Evolutionary conservation across 768 basidiomycete species (phyloP), one percentile per base, ranked within the genome.

Genomic region (Exidia glandulosa): DNA sequence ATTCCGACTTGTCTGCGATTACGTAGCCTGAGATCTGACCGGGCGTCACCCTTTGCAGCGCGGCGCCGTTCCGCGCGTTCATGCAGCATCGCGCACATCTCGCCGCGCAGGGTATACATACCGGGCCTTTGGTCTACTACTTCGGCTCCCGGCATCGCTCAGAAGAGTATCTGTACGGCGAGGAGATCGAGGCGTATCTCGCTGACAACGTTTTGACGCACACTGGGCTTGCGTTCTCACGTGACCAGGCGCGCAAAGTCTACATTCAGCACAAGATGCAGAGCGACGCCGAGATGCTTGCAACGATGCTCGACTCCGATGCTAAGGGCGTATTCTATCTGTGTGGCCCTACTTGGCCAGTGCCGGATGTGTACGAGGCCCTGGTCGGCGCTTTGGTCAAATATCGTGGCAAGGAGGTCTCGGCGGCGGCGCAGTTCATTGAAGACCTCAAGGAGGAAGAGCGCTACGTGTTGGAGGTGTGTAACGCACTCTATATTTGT

Each of bases 241-340:
- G 96, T 62, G 96, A 99, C 69, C 85, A 87, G 0, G 83, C 83
- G 56, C 84, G 85, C 71, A 99, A 99, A 74, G 88, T 95, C 25
- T 99, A 99, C 73, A 99, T 99, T 67, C 96, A 99, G 72, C 90
- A 98, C 78, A 94, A 90, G 80, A 98, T 98, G 94, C 77, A 84
- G 41, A 86, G 95, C 68, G 93, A 99, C 71, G 88, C 88, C 19
- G 80, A 83, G 66, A 76, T 78, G 32, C 80, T 99, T 29, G 86
- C 85, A 50, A 74, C 80, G 63, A 85, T 90, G 82, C 74, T 98
- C 59, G 76, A 85, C 66, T 58, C 61, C 32, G 77, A 84, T 60
- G 80, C 85, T 62, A 67, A 80, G 45, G 93, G 91, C 32, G 89
- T 85, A 54, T 99, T 99, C 76, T 98, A 97, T 73, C 78, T 99